These are phyloP conservation scores for Spinellus fusiger DNA, from an alignment of 192 early-diverging fungal genomes.

Conservation along the genomic window DNA sequence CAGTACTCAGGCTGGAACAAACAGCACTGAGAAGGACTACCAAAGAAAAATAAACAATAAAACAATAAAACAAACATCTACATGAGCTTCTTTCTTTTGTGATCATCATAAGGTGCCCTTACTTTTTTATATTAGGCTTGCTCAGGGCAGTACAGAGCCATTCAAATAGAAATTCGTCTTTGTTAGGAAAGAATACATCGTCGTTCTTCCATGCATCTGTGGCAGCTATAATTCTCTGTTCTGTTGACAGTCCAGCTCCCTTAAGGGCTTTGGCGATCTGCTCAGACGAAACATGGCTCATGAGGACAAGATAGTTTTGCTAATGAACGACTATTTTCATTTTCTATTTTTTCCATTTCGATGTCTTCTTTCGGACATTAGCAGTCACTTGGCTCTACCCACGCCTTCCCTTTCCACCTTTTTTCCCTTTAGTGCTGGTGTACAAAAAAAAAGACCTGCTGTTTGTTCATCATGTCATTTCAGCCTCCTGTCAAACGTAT, in stretches of 20 bases:
- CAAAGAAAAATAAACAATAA: neutral
- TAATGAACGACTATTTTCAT: neutral
- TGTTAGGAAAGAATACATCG: slow-evolving; percentile 27
- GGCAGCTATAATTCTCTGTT: slow-evolving; percentile 20
- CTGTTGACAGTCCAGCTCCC: slow-evolving; percentile 20
- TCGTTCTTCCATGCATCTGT: slow-evolving; percentile 17
- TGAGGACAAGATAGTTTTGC: neutral
- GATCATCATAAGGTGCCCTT: neutral
- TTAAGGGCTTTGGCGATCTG: slow-evolving; percentile 32
- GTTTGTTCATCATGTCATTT: slow-evolving; percentile 8
- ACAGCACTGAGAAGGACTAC: slow-evolving; percentile 13
- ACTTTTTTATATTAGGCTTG: slow-evolving; percentile 29
- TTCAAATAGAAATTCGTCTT: slow-evolving; percentile 30
- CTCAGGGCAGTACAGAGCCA: slow-evolving; percentile 20
- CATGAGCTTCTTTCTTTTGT: neutral
- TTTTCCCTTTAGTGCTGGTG: neutral
- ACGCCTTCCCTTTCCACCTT: too few species aligned
- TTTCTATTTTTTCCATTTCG: neutral
- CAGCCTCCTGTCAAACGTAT: slow-evolving; percentile 53
- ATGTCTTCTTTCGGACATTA: neutral
- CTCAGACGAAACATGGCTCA: slow-evolving; percentile 21
- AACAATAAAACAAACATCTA: neutral
- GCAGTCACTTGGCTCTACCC: too few species aligned
- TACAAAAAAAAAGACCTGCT: neutral
- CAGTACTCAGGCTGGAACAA: slow-evolving; percentile 21